phyloP scores from a whole-genome alignment of 306 rosid genomes.

The Benincasa hispida region DNA sequence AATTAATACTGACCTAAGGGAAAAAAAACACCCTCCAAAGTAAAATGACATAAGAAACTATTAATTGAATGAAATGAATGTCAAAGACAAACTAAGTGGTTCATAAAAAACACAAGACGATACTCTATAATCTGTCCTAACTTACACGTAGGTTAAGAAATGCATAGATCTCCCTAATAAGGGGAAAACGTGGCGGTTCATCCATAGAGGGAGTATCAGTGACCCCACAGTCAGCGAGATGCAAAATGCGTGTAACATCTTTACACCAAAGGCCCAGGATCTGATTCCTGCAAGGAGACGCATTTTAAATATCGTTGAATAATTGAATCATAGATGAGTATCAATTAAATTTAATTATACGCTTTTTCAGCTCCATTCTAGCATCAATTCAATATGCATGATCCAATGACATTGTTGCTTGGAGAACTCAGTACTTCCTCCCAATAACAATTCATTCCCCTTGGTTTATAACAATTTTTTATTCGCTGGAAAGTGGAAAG shows the following conservation, averaged over 20 bases:
- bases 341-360: background rate
- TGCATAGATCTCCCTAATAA: slow-evolving; percentile 74
- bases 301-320: background rate
- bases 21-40: background rate
- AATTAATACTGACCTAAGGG: slow-evolving; percentile 1
- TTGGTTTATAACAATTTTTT: background rate
- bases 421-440: background rate
- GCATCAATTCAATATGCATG: background rate
- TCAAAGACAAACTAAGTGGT: slow-evolving; percentile 2
- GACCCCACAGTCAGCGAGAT: slow-evolving; percentile 85
- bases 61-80: background rate
- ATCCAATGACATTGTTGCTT: background rate
- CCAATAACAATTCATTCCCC: background rate
- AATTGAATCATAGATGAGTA: background rate
- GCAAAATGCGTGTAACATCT: slow-evolving; percentile 84
- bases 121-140: slow-evolving; percentile 10
- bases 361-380: background rate
- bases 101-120: slow-evolving; percentile 5
- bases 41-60: background rate
- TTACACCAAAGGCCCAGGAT: slow-evolving; percentile 80
- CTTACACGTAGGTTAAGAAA: slow-evolving; percentile 93
- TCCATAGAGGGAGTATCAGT: slow-evolving; percentile 31
- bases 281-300: slow-evolving; percentile 61
- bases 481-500: background rate
- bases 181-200: slow-evolving; percentile 48